Base-by-base conservation (phyloP, 2,329 filamentous ascomycete genomes). In the Penicillium sp. region DNA sequence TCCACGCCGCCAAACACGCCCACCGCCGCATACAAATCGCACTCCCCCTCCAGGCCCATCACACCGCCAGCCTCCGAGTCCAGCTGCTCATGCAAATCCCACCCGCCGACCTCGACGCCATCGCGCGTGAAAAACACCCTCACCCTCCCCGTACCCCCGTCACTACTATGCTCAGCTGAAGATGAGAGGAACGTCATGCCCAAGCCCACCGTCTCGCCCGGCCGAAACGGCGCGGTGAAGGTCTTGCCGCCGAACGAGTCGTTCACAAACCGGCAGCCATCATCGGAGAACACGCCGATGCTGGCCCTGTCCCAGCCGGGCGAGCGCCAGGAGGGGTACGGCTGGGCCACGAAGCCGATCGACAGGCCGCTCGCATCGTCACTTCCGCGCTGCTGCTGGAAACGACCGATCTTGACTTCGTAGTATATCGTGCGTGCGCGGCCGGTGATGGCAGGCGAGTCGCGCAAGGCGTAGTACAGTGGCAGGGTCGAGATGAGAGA, bases 41-140 rank as follows among this genome's bases (percentile, higher is more conserved):
- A 63, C 83, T 91, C 67, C 76, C 88, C 65, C 84, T 90, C 69
- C 79, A 91, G 68, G 77, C 88, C 62, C 81, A 84, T 26, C 77
- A 89, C 42, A 79, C 84, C 49, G 75, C 87, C 63, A 79, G 85
- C 58, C 63, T 79, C 76, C 49, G 66, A 67, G 68, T 86, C 83
- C 45, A 78, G 63, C 68, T 86, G 81, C 65, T 86, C 83, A 61
- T 84, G 80, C 26, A 86, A 70, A 67, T 84, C 74, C 84, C 84
- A 87, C 2, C 74, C 73, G 0, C 77, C 80, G 20, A 73, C 77
- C 54, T 67, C 72, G 59, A 68, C 68, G 5, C 83, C 84, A 65
- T 84, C 79, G 18, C 83, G 71, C 6, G 83, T 86, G 59, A 86
- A 82, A 64, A 86, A 86, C 0, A 84, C 76, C 28, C 52, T 66